phyloP scores from a whole-genome alignment of 1,284 basidiomycete genomes.

The Cystobasidiaceae sp. region DNA sequence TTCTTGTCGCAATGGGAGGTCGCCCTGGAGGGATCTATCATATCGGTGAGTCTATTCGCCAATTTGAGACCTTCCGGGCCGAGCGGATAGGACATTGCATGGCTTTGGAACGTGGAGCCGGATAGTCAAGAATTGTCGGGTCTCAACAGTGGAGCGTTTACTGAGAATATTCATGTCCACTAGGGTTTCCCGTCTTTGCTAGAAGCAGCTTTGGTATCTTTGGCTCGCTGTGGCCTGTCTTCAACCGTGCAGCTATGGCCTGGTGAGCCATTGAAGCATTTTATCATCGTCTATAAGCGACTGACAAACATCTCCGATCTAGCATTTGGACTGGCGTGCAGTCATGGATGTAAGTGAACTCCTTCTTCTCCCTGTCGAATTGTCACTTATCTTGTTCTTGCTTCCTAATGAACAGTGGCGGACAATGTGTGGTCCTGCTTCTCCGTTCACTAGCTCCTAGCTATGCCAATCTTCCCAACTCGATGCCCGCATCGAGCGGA shows the following conservation, averaged over 20 bases:
- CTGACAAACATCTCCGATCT: constrained; percentile 38
- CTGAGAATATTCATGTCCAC: constrained; percentile 64
- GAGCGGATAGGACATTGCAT: background rate
- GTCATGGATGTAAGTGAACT: too few relatives aligned
- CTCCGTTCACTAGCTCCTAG: constrained; percentile 66
- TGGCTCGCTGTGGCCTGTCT: constrained; percentile 59
- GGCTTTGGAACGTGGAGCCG: too few relatives aligned
- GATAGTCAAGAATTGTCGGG: too few relatives aligned
- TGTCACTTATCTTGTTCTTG: too few relatives aligned
- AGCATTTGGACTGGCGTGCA: constrained; percentile 76
- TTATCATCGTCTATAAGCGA: background rate
- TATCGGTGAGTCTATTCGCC: background rate
- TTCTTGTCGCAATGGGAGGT: constrained; percentile 73
- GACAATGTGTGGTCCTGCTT: constrained; percentile 67
- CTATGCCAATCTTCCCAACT: constrained; percentile 64
- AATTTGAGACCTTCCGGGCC: constrained; percentile 42
- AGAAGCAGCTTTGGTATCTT: constrained; percentile 62
- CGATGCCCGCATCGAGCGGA: constrained; percentile 63
- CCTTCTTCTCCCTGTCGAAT: too few relatives aligned
- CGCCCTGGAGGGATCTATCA: constrained; percentile 56
- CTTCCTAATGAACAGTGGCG: too few relatives aligned
- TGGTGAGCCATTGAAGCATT: constrained; percentile 47
- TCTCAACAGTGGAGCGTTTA: too few relatives aligned
- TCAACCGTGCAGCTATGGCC: constrained; percentile 63
- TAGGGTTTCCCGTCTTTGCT: constrained; percentile 68